Base-by-base conservation (phyloP, 73 alveolate species). In the Tetrahymena malaccensis region DNA sequence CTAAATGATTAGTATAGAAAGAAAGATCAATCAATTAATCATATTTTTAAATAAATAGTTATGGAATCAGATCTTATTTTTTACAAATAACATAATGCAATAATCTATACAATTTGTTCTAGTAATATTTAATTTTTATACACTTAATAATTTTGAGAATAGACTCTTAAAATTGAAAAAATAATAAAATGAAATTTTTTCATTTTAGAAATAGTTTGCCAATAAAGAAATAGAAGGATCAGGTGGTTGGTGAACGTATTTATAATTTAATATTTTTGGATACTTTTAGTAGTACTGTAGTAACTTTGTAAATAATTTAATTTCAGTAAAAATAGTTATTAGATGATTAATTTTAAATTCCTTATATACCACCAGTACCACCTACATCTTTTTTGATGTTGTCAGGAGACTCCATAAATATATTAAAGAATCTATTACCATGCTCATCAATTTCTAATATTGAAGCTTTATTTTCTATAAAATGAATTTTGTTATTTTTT, bases 381-480 rank as follows among this genome's bases (percentile, higher is more conserved):
- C 94, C 97, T 15, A 95, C 83, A 89, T 96, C 97, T 37, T 96
- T 94, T 93, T 97, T 97, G 70, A 93, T 96, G 85, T 97, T 98
- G 85, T 98, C 99, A 93, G 99, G 99, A 58, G 99, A 97, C 94
- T 98, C 99, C 93, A 98, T 96, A 95, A 98, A 99, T 34, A 99
- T 98, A 94, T 98, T 99, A 95, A 98, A 99, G 96, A 97, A 97
- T 94, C 97, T 94, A 94, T 98, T 98, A 10, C 98, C 97, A 34
- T 96, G 94, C 97, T 99, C 99, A 98, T 99, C 99, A 11, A 99
- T 97, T 95, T 98, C 99, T 96, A 98, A 96, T 93, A 98, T 98
- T 56, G 99, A 96, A 55, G 99, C 99, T 55, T 94, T 38, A 94
- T 98, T 98, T 44, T 97, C 95, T 84, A 1, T 50, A 10, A 10